Conservation (phyloP, 2,329 filamentous ascomycete species). For the Esteya vermicola region DNA sequence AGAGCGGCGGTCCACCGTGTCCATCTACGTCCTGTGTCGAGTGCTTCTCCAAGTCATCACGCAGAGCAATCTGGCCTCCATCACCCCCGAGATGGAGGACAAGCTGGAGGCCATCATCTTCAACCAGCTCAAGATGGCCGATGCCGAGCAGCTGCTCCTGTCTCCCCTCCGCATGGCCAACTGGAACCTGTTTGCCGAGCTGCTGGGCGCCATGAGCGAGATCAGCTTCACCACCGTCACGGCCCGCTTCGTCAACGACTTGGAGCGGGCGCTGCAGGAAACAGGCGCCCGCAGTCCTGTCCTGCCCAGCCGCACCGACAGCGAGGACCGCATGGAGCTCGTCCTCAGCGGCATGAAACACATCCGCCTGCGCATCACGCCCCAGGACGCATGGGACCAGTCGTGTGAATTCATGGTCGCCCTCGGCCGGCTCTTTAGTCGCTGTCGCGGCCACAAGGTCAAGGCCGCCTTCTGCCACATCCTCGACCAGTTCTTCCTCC, state of each 20-base stretch:
- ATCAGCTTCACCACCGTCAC: slow-evolving; percentile 80
- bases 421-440: slow-evolving; percentile 68
- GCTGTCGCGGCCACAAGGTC: slow-evolving; percentile 73
- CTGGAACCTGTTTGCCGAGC: slow-evolving; percentile 85
- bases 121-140: slow-evolving; percentile 79
- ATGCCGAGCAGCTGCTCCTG: slow-evolving; percentile 62
- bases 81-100: slow-evolving; percentile 84
- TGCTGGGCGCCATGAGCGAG: slow-evolving; percentile 92
- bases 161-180: slow-evolving; percentile 83
- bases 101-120: slow-evolving; percentile 94
- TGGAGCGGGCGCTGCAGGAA: slow-evolving; percentile 66
- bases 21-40: slow-evolving; percentile 88
- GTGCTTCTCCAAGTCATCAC: slow-evolving; percentile 89
- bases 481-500: slow-evolving; percentile 71
- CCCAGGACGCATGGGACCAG: slow-evolving; percentile 64
- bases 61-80: slow-evolving; percentile 68
- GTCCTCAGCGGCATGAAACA: slow-evolving; percentile 87
- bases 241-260: slow-evolving; percentile 65
- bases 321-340: slow-evolving; percentile 72
- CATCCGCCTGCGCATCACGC: slow-evolving; percentile 59
- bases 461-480: slow-evolving; percentile 94
- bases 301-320: slow-evolving; percentile 41
- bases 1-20: slow-evolving; percentile 82
- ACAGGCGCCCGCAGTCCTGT: slow-evolving; percentile 54
- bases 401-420: slow-evolving; percentile 81